phyloP scores from a whole-genome alignment of 176 grass and related monocot genomes.

The Thinopyrum elongatum region DNA sequence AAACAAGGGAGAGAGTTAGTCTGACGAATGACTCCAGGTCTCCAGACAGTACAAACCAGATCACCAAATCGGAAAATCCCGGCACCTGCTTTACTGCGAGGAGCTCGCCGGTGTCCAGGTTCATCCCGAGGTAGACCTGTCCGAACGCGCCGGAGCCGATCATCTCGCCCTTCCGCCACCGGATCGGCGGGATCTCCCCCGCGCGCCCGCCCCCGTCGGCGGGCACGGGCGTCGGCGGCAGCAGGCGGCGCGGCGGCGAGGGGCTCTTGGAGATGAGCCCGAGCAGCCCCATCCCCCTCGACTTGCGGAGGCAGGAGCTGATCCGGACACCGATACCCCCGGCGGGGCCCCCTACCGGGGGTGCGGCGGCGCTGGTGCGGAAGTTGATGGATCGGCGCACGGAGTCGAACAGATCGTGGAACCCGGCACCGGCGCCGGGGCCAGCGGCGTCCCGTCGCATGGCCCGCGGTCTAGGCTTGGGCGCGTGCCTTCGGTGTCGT shows the following conservation, averaged over 20 bases:
- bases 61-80: not conserved
- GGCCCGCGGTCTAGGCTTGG: conserved; percentile 11
- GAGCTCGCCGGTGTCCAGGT: conserved; percentile 96
- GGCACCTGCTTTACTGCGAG: conserved; percentile 89
- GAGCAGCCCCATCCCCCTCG: conserved; percentile 63
- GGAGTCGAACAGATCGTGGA: conserved; percentile 90
- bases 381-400: conserved; percentile 81
- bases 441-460: conserved; percentile 63
- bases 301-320: conserved; percentile 83
- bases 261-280: conserved; percentile 78
- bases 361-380: conserved; percentile 39
- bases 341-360: conserved; percentile 14
- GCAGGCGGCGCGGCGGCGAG: conserved; percentile 51
- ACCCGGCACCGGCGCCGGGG: conserved; percentile 30
- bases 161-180: conserved; percentile 89
- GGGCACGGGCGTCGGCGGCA: conserved; percentile 23
- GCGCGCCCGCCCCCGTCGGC: not conserved
- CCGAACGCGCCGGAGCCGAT: conserved; percentile 89
- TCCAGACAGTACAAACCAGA: not conserved
- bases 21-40: not conserved
- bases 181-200: conserved; percentile 64
- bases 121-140: conserved; percentile 98
- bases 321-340: conserved; percentile 52
- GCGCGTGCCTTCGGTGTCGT: not conserved
- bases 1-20: conserved; percentile 5